These are phyloP conservation scores for Suaeda aralocaspica DNA, from an alignment of 148 eudicot species.

Conservation along the genomic window DNA sequence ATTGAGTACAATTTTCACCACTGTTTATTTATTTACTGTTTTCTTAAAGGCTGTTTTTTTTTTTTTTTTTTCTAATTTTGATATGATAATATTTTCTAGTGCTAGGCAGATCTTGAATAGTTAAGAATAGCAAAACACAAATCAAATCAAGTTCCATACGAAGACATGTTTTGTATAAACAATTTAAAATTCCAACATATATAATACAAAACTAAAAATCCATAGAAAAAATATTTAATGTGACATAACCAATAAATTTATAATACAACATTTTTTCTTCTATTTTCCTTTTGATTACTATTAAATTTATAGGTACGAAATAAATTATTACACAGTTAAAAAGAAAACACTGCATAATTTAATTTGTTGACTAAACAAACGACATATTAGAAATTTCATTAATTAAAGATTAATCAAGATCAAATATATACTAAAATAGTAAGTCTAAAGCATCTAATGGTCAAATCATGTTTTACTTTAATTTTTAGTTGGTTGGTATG, in stretches of 20 bases:
- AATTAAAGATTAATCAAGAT: too few species aligned
- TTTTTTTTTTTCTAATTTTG: not conserved
- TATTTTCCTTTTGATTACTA: too few species aligned
- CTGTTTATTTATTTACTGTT: too few species aligned
- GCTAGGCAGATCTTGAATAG: not conserved
- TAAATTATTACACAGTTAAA: not conserved
- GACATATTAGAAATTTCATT: too few species aligned
- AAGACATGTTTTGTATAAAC: not conserved
- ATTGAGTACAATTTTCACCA: not conserved
- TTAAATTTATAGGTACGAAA: not conserved
- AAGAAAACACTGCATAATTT: not conserved
- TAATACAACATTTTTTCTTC: too few species aligned
- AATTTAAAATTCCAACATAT: too few species aligned
- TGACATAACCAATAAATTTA: not conserved
- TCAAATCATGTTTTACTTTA: not conserved
- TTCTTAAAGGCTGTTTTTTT: too few species aligned
- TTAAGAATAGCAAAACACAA: not conserved
- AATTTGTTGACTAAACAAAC: not conserved
- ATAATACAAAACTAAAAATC: too few species aligned
- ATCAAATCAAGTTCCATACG: not conserved
- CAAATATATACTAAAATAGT: not conserved
- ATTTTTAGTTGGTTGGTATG: not conserved
- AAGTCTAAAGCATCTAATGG: not conserved
- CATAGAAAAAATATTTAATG: too few species aligned
- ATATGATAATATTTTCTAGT: not conserved